Evolutionary conservation across 2,329 filamentous ascomycete genomes (phyloP), one percentile per base, ranked within the genome.

Genomic region (Apiospora pterosperma): DNA sequence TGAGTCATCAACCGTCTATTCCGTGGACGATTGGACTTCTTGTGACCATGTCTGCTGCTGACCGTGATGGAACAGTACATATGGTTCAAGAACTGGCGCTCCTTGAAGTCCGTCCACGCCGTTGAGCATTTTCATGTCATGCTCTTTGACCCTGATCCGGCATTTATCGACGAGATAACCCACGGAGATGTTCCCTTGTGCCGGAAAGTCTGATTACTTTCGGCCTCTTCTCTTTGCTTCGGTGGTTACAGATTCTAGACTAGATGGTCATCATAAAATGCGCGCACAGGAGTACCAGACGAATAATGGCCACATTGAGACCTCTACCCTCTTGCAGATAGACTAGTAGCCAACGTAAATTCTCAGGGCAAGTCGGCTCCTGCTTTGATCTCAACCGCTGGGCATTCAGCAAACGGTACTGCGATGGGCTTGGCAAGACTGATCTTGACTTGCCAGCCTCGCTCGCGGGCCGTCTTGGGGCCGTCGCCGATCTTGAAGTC

Each of bases 121-220:
- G 87, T 98, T 12, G 94, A 97, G 81, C 95, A 98, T 76, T 96
- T 98, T 74, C 95, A 98, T 77, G 90, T 97, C 73, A 93, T 97
- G 93, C 81, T 97, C 63, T 91, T 90, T 75, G 84, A 92, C 70
- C 90, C 93, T 1, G 89, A 95, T 70, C 81, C 82, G 42, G 83
- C 81, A 4, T 92, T 96, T 69, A 78, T 97, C 58, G 79, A 81
- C 62, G 80, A 87, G 63, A 84, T 97, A 67, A 97, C 93, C 6
- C 80, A 87, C 41, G 90, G 89, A 14, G 93, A 97, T 78, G 81
- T 90, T 55, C 88, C 92, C 2, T 81, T 91, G 73, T 84, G 83
- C 68, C 79, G 81, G 65, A 84, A 81, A 67, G 68, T 75, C 44
- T 73, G 61, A 68, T 7, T 16, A 12, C 23, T 39, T 12, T n/a